These are phyloP conservation scores for Diaporthe aspalathi DNA, from an alignment of 2,329 filamentous ascomycete genomes.

Conservation along the genomic window DNA sequence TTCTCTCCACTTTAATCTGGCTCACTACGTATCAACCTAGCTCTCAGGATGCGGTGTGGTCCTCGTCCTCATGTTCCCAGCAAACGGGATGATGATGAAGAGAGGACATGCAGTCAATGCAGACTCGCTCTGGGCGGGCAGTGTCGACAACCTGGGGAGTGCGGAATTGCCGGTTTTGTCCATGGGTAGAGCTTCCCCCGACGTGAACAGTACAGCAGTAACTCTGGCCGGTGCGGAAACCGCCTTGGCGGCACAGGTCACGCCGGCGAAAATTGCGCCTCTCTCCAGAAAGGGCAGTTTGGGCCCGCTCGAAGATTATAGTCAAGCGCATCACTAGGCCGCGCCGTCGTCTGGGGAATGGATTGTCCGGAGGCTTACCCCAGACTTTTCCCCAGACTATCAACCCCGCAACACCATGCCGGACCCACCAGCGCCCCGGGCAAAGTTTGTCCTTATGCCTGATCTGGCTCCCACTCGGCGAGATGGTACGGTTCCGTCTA, in stretches of 20 bases:
- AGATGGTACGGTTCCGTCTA: not conserved
- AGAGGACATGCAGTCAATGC: too few relatives aligned
- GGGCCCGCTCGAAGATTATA: not conserved
- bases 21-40: too few relatives aligned
- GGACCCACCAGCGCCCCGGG: not conserved
- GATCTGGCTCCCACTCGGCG: not conserved
- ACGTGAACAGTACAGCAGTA: not conserved
- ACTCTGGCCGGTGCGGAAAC: not conserved
- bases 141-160: too few relatives aligned
- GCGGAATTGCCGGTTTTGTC: not conserved
- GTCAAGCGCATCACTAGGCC: not conserved
- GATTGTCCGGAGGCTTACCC: not conserved
- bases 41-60: too few relatives aligned
- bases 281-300: not conserved
- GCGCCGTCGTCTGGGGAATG: not conserved
- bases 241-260: not conserved
- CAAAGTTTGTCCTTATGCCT: not conserved
- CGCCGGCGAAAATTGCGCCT: not conserved
- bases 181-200: not conserved
- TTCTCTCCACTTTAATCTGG: too few relatives aligned
- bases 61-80: too few relatives aligned
- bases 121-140: too few relatives aligned
- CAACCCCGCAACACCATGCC: constrained; percentile 4
- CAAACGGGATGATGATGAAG: not conserved
- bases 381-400: not conserved